Conservation (phyloP, 768 basidiomycete species). For the Steccherinum ochraceum region DNA sequence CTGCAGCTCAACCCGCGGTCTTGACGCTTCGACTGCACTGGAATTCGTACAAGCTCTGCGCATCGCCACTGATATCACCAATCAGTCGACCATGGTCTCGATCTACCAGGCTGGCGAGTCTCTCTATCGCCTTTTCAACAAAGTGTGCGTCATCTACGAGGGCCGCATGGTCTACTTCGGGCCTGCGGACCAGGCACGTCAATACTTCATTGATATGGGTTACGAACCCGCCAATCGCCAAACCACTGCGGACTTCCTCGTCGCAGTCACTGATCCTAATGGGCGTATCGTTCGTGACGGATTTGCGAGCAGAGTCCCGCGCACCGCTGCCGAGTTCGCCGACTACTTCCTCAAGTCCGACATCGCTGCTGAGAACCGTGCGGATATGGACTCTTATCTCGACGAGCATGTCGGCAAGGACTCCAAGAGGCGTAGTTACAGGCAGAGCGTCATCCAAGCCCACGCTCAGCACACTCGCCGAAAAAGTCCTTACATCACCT, state of each 20-base stretch:
- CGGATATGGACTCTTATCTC: conserved; percentile 41
- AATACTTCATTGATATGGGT: conserved; percentile 71
- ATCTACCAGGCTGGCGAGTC: conserved; percentile 81
- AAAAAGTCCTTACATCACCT: conserved; percentile 31
- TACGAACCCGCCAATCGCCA: conserved; percentile 50
- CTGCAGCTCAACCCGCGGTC: not conserved
- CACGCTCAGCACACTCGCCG: conserved; percentile 39
- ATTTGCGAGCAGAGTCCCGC: conserved; percentile 35
- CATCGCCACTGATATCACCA: conserved; percentile 42
- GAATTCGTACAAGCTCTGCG: conserved; percentile 54
- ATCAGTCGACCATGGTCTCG: conserved; percentile 58
- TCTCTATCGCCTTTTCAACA: conserved; percentile 64
- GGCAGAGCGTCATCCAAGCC: conserved; percentile 42
- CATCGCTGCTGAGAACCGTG: conserved; percentile 34
- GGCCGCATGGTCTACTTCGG: conserved; percentile 75
- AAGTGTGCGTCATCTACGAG: conserved; percentile 73
- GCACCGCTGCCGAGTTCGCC: conserved; percentile 52
- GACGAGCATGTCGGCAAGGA: conserved; percentile 37
- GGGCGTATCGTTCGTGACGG: conserved; percentile 47
- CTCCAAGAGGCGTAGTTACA: conserved; percentile 37
- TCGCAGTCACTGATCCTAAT: conserved; percentile 52
- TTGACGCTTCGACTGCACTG: conserved; percentile 45
- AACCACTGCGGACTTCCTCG: conserved; percentile 56
- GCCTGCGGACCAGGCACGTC: conserved; percentile 51
- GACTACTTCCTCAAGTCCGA: conserved; percentile 27